A percentile compares a stretch with the other conserved stretches of the same genome.
These are phyloP conservation scores for Hippophae gyantsensis DNA, from an alignment of 306 rosid species.

Conservation along the genomic window DNA sequence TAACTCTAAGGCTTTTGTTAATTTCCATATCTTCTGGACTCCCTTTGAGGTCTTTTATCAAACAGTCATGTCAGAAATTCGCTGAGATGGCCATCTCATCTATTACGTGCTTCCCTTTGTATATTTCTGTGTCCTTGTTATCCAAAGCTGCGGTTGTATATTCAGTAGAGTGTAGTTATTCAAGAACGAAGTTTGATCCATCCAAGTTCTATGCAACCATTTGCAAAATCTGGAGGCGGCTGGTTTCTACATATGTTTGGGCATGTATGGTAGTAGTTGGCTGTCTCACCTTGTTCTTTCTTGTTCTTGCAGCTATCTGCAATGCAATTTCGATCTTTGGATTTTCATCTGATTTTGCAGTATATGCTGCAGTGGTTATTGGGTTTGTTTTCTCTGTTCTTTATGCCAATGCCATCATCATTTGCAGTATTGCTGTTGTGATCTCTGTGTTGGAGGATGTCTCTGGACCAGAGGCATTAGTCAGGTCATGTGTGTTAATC, in stretches of 20 bases:
- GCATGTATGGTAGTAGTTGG: constrained; percentile 54
- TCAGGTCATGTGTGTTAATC: constrained; percentile 57
- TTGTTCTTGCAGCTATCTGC: constrained; percentile 62
- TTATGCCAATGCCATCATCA: constrained; percentile 76
- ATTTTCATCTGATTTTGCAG: constrained; percentile 33
- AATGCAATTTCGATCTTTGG: constrained; percentile 51
- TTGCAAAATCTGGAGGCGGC: constrained; percentile 65
- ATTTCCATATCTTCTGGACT: constrained; percentile 79
- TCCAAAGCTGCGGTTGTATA: constrained; percentile 78
- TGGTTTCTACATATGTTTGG: constrained; percentile 59
- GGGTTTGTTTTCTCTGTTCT: constrained; percentile 61
- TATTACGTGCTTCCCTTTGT: constrained; percentile 55
- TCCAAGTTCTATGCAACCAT: constrained; percentile 46
- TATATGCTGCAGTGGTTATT: constrained; percentile 53
- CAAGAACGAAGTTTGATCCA: constrained; percentile 46
- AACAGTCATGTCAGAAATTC: constrained; percentile 69
- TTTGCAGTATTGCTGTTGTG: constrained; percentile 71
- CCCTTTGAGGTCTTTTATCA: constrained; percentile 64
- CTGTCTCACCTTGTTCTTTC: constrained; percentile 59
- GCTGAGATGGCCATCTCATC: constrained; percentile 61
- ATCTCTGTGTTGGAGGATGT: constrained; percentile 82
- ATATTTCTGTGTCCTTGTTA: constrained; percentile 46
- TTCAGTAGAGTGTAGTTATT: constrained; percentile 81
- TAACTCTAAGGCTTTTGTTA: constrained; percentile 57
- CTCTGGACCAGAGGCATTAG: constrained; percentile 84